phyloP scores from a whole-genome alignment of 768 basidiomycete species.

The Pisolithus marmoratus region DNA sequence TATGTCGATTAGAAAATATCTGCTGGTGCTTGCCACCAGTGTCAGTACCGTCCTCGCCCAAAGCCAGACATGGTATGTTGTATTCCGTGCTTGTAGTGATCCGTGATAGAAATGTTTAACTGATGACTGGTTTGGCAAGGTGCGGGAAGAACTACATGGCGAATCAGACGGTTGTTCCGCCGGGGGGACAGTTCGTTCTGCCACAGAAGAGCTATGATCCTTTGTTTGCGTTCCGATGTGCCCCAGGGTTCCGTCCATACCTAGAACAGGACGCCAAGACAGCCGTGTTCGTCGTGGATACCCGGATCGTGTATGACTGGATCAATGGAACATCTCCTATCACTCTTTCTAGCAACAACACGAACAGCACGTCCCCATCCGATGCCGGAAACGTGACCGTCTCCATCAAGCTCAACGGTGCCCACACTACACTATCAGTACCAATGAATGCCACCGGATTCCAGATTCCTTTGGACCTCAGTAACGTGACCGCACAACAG shows the following conservation, averaged over 20 bases:
- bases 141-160: constrained; percentile 47
- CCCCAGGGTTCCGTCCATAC: constrained; percentile 43
- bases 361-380: background rate
- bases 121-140: constrained; percentile 24
- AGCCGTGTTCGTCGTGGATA: constrained; percentile 32
- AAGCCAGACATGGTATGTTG: constrained; percentile 19
- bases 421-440: constrained; percentile 22
- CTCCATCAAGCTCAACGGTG: constrained; percentile 25
- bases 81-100: no score
- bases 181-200: constrained; percentile 40
- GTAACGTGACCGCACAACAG: constrained; percentile 22
- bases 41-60: constrained; percentile 15
- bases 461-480: constrained; percentile 31
- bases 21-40: constrained; percentile 9
- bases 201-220: constrained; percentile 31
- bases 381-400: constrained; percentile 17
- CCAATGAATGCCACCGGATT: constrained; percentile 34
- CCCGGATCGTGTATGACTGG: constrained; percentile 30
- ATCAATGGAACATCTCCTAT: constrained; percentile 32
- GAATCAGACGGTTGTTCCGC: constrained; percentile 35
- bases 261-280: constrained; percentile 33
- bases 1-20: constrained; percentile 13
- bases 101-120: no score
- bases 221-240: constrained; percentile 41
- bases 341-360: constrained; percentile 4